phyloP scores from a whole-genome alignment of 75 land plant genomes.

The Gnetum montanum region DNA sequence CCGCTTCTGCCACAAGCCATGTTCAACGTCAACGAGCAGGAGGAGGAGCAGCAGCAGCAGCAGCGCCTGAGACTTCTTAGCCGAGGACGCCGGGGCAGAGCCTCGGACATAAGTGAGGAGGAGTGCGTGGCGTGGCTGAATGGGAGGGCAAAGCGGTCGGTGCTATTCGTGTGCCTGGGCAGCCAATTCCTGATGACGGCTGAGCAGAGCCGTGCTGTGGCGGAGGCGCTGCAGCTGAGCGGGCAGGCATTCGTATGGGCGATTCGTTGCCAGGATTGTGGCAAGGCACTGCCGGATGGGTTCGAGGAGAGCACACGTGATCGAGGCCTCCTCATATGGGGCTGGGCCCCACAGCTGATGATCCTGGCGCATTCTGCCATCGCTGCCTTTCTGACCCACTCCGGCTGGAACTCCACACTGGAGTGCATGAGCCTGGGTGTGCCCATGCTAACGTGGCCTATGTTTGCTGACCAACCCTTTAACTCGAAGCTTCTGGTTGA shows the following conservation, averaged over 20 bases:
- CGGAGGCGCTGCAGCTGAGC: constrained; percentile 7
- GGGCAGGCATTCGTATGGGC: constrained; percentile 15
- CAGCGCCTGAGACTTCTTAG: no score
- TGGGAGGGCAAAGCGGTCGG: constrained; percentile 1
- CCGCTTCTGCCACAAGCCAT: neutral
- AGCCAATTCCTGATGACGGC: constrained; percentile 8
- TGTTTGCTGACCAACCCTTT: neutral
- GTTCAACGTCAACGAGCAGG: neutral
- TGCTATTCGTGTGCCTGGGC: constrained; percentile 18
- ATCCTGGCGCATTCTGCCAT: constrained; percentile 6
- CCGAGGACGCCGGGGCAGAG: constrained; percentile 1
- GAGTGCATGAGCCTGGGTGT: constrained; percentile 8
- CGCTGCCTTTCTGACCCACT: constrained; percentile 5
- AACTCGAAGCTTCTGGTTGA: neutral
- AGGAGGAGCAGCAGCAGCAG: neutral
- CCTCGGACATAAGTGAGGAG: neutral
- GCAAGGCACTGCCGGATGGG: neutral
- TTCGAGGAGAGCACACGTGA: constrained; percentile 2
- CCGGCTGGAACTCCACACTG: neutral
- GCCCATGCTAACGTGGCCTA: neutral
- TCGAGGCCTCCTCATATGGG: constrained; percentile 6
- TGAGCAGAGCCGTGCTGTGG: constrained; percentile 11
- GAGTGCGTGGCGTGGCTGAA: constrained; percentile 14
- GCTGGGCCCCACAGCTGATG: constrained; percentile 10
- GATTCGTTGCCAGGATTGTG: neutral